These are phyloP conservation scores for Exobasidium cylindrosporum DNA, from an alignment of 1,284 basidiomycete genomes.

Conservation along the genomic window DNA sequence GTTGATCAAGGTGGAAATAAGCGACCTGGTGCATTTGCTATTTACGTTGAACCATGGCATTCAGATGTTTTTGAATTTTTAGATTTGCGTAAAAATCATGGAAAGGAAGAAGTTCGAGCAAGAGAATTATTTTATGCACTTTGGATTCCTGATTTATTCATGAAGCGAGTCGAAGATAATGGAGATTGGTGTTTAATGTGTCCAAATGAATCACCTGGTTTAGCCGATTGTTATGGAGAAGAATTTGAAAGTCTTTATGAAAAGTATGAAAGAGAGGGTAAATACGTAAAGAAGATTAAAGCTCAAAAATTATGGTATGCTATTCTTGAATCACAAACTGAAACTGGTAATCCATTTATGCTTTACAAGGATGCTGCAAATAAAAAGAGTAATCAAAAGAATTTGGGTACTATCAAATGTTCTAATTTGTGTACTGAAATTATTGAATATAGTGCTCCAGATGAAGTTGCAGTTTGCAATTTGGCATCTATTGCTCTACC, in stretches of 20 bases:
- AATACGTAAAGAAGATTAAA: constrained; percentile 79
- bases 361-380: constrained; percentile 74
- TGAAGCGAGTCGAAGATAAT: constrained; percentile 60
- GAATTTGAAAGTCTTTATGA: constrained; percentile 89
- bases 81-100: constrained; percentile 97
- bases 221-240: constrained; percentile 84
- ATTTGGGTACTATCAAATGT: constrained; percentile 97
- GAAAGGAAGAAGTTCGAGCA: constrained; percentile 95
- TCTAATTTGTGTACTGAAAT: constrained; percentile 99
- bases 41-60: constrained; percentile 98
- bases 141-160: constrained; percentile 94
- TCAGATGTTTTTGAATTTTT: constrained; percentile 96
- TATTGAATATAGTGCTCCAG: constrained; percentile 95
- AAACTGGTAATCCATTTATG: constrained; percentile 98
- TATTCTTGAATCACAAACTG: constrained; percentile 92
- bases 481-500: constrained; percentile 95
- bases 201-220: constrained; percentile 88
- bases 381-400: constrained; percentile 77
- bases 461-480: constrained; percentile 98
- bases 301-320: constrained; percentile 99
- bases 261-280: constrained; percentile 86
- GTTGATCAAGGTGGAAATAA: constrained; percentile 99
- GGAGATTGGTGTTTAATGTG: constrained; percentile 96
- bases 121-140: constrained; percentile 97
- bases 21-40: constrained; percentile 95